Evolutionary conservation across 1,139 yeast genomes (phyloP).

Genomic region (Hemisphaericaspora subhashii): DNA sequence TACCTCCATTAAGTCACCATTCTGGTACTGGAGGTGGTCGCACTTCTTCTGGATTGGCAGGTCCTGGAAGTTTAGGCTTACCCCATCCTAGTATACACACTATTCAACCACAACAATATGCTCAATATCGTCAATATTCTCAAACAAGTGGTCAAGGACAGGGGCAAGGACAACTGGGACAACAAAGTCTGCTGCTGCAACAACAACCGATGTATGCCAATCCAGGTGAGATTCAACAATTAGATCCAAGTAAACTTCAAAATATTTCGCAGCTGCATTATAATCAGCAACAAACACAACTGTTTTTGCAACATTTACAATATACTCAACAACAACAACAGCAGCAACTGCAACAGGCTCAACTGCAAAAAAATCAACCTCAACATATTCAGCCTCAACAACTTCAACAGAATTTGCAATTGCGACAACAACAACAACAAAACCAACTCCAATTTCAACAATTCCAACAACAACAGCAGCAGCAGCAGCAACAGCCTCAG

Average conservation of each 20-base stretch:
- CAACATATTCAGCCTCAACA: slow-evolving; percentile 10
- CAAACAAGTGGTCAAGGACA: too few species aligned
- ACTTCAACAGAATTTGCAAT: slow-evolving; percentile 15
- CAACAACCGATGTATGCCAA: slow-evolving; percentile 16
- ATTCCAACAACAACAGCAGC: slow-evolving; percentile 14
- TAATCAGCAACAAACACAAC: slow-evolving; percentile 1
- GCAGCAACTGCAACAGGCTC: slow-evolving; percentile 12
- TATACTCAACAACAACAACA: slow-evolving; percentile 15
- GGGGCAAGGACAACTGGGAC: not conserved
- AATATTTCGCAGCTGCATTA: slow-evolving; percentile 13
- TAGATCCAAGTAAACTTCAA: slow-evolving; percentile 16
- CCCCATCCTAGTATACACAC: slow-evolving; percentile 14
- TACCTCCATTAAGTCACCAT: slow-evolving; percentile 12
- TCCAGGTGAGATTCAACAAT: slow-evolving; percentile 12
- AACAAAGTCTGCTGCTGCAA: slow-evolving; percentile 16
- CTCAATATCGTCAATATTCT: slow-evolving; percentile 12
- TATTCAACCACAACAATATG: slow-evolving; percentile 13
- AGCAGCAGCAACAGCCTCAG: slow-evolving; percentile 17
- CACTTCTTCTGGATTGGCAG: not conserved
- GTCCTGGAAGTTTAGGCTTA: slow-evolving; percentile 5
- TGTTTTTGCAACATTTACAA: slow-evolving; percentile 13
- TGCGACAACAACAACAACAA: slow-evolving; percentile 16
- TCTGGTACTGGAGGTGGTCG: slow-evolving; percentile 7
- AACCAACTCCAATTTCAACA: slow-evolving; percentile 16
- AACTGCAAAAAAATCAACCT: slow-evolving; percentile 8